Base-by-base conservation (phyloP, 306 rosid genomes). In the Fagus sylvatica region DNA sequence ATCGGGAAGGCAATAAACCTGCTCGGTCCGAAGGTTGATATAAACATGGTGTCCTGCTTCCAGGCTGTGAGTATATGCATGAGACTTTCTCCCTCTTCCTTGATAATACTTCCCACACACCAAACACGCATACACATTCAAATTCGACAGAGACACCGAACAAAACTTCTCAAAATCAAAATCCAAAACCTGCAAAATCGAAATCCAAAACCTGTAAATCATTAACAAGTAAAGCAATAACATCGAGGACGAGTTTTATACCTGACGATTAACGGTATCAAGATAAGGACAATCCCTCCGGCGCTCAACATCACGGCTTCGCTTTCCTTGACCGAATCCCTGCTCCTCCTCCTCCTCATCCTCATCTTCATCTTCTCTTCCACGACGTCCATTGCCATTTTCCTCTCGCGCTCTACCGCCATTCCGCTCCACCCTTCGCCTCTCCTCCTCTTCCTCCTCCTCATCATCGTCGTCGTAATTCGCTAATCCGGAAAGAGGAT, bases 11-110 rank as follows among this genome's bases (percentile, higher is more conserved):
- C 98, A 95, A 76, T 88, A 95, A 61, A 95, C 98, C 85, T 88
- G 93, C 88, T 95, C 98, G 2, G 98, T 95, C 49, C 75, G 93
- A 40, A 95, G 98, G 87, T 95, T 95, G 83, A 92, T 89, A 68
- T 88, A 95, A 60, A 95, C 98, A 64, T 95, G 98, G 87, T 95
- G 98, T 37, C 96, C 98, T 10, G 98, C 98, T 86, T 95, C 98
- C 65, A 95, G 90, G 75, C 98, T 92, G 76, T 95, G 98, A n/a
- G 98, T 95, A 81, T 95, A 95, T 28, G 98, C 98, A 76, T 91
- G 99, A 74, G 99, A 95, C 70, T 81, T 95, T 86, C 53, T 95
- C 85, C 99, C 99, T 74, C 98, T 91, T 60, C 99, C 99, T 90
- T 95, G 98, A 80, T 85, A 93, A 80, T 93, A 95, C 79, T 95